Percentiles rank a stretch among this genome's conserved stretches.
These are phyloP conservation scores for Tylopilus orsonianus DNA, from an alignment of 1,284 basidiomycete species.

Conservation along the genomic window DNA sequence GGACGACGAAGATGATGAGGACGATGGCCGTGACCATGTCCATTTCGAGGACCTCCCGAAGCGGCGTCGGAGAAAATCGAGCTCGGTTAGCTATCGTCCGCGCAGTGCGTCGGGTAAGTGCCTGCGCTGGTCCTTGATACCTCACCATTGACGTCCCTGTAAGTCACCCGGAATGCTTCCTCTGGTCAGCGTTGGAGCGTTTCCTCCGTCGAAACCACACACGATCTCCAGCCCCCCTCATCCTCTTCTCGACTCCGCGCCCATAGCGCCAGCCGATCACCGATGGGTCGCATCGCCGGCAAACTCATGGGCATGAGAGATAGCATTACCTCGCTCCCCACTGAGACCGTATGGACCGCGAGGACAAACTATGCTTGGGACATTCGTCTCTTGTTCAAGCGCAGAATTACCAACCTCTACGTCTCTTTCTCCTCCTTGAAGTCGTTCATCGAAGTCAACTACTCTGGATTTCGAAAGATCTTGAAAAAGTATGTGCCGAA, in stretches of 20 bases:
- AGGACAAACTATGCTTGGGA: conserved; percentile 87
- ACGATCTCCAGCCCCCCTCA: conserved; percentile 38
- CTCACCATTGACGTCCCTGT: conserved; percentile 3
- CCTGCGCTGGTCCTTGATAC: not conserved
- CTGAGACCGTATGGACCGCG: conserved; percentile 76
- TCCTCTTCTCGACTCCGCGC: conserved; percentile 24
- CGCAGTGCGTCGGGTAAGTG: conserved; percentile 29
- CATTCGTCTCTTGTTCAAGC: conserved; percentile 87
- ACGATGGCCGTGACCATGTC: conserved; percentile 53
- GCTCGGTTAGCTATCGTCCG: conserved; percentile 33
- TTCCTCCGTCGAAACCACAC: conserved; percentile 45
- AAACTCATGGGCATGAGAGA: conserved; percentile 51
- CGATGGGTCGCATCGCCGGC: conserved; percentile 47
- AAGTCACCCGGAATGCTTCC: conserved; percentile 26
- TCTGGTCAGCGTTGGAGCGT: conserved; percentile 46
- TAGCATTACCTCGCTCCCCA: conserved; percentile 45
- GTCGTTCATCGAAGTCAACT: conserved; percentile 94
- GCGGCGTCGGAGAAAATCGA: conserved; percentile 38
- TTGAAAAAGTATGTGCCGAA: conserved; percentile 78
- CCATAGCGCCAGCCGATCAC: conserved; percentile 36
- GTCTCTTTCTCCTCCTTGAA: conserved; percentile 81
- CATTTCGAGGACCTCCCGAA: conserved; percentile 43
- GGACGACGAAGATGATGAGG: conserved; percentile 66
- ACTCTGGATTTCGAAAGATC: conserved; percentile 95
- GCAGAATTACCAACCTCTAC: conserved; percentile 87